Evolutionary conservation across 2,329 filamentous ascomycete species (phyloP).

Genomic region (Fusarium albidum): DNA sequence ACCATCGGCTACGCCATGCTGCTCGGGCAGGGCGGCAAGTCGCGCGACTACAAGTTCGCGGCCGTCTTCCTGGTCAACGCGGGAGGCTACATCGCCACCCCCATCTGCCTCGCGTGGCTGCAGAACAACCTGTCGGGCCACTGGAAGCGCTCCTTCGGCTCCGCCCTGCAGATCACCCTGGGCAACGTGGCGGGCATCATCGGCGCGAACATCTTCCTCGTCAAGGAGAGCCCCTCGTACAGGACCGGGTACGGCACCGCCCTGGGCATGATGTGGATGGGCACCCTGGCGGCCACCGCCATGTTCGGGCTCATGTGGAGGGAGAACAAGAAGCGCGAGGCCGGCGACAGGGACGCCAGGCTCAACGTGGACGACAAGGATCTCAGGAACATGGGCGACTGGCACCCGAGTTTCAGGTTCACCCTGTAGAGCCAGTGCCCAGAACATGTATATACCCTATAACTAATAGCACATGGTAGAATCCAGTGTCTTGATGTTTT

Average conservation of each 20-base stretch:
- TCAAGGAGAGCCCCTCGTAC: slow-evolving; percentile 56
- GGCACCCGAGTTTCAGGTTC: slow-evolving; percentile 48
- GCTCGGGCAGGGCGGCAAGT: slow-evolving; percentile 45
- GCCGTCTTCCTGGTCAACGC: slow-evolving; percentile 62
- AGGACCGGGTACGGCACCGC: slow-evolving; percentile 57
- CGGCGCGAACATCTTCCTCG: slow-evolving; percentile 56
- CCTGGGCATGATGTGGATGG: slow-evolving; percentile 56
- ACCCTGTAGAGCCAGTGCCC: slow-evolving; percentile 33
- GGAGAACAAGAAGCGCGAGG: slow-evolving; percentile 47
- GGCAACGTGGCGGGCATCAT: slow-evolving; percentile 61
- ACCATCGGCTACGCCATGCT: slow-evolving; percentile 65
- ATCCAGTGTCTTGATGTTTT: no score
- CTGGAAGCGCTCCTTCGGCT: slow-evolving; percentile 63
- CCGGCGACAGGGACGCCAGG: slow-evolving; percentile 43
- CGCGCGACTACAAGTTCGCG: slow-evolving; percentile 54
- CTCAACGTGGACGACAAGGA: slow-evolving; percentile 41
- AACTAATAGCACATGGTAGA: no score
- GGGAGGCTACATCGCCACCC: slow-evolving; percentile 63
- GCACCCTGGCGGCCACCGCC: slow-evolving; percentile 44
- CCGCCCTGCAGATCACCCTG: slow-evolving; percentile 58
- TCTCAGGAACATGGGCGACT: slow-evolving; percentile 47
- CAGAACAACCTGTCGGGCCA: slow-evolving; percentile 64
- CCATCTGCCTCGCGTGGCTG: slow-evolving; percentile 64
- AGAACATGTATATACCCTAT: no score
- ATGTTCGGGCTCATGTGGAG: slow-evolving; percentile 42